Conservation (phyloP, 2,329 filamentous ascomycete species). For the Alternaria triticina region DNA sequence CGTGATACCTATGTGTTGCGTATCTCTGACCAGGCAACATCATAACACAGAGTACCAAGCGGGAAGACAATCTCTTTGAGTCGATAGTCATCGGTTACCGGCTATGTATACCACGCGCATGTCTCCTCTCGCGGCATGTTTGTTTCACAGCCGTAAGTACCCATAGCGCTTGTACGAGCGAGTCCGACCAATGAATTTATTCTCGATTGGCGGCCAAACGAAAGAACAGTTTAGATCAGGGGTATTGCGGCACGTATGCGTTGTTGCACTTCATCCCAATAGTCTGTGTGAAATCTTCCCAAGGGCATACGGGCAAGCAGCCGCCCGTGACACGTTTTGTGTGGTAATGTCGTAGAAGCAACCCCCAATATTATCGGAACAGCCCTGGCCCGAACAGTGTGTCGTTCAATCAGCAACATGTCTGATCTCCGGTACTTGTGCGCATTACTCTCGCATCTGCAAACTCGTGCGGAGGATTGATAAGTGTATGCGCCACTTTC, state of each 20-base stretch:
- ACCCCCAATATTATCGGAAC: neutral
- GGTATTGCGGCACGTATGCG: neutral
- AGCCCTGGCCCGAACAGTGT: neutral
- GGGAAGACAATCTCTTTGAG: neutral
- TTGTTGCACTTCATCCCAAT: neutral
- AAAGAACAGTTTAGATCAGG: neutral
- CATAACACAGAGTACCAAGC: neutral
- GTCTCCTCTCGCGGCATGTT: neutral
- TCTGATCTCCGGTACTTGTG: neutral
- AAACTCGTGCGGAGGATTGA: neutral
- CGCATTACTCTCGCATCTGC: neutral
- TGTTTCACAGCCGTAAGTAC: conserved; percentile 3
- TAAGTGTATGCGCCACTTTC: neutral
- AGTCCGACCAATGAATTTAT: neutral
- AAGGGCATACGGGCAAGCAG: neutral
- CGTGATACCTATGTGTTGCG: neutral
- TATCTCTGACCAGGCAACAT: neutral
- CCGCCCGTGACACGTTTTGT: neutral
- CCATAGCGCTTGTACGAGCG: neutral
- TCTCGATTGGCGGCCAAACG: neutral
- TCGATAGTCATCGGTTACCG: neutral
- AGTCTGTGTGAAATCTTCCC: neutral
- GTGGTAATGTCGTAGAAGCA: neutral
- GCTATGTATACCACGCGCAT: neutral
- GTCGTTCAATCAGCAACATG: neutral